phyloP scores from a whole-genome alignment of 176 grass and related monocot genomes.

The Miscanthus lutarioriparius region DNA sequence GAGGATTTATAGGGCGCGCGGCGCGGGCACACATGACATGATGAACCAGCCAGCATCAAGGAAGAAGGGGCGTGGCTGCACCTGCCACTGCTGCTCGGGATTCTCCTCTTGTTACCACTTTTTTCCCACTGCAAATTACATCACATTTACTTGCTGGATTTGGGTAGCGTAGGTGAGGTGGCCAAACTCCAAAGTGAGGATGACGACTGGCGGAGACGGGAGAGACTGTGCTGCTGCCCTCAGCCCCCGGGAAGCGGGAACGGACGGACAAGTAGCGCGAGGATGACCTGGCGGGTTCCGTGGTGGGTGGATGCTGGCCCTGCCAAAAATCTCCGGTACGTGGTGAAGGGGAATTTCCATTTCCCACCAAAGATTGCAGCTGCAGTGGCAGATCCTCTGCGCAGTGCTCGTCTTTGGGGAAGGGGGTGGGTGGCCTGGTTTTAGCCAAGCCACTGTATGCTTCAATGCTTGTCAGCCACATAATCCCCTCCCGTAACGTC shows the following conservation, averaged over 20 bases:
- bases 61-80: background rate
- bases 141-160: constrained; percentile 16
- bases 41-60: background rate
- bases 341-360: background rate
- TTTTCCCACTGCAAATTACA: background rate
- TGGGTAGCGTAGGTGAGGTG: background rate
- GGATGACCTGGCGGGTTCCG: constrained; percentile 16
- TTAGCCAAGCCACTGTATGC: background rate
- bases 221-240: background rate
- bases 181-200: background rate
- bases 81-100: background rate
- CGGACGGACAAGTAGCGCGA: constrained; percentile 28
- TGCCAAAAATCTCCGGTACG: constrained; percentile 2
- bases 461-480: background rate
- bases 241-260: background rate
- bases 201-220: background rate
- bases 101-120: background rate
- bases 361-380: background rate
- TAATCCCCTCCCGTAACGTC: background rate
- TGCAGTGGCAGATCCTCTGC: background rate
- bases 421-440: background rate
- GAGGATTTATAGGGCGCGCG: constrained; percentile 32
- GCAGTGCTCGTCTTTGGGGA: background rate
- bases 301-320: background rate
- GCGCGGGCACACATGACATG: background rate